Conservation (phyloP, 1,284 basidiomycete species). For the Entoloma clypeatum region DNA sequence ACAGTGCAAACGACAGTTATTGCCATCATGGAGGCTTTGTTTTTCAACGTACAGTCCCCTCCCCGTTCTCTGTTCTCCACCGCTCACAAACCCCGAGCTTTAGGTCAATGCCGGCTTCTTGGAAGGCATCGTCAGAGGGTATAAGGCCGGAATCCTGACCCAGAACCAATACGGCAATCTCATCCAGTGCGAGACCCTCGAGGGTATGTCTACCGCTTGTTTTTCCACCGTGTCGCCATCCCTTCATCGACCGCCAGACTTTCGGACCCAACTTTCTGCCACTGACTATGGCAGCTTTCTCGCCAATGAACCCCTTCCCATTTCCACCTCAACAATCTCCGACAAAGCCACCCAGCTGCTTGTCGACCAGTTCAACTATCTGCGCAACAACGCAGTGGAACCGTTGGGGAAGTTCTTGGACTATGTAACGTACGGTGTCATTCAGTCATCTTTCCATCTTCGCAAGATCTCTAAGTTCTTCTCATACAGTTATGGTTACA, state of each 20-base stretch:
- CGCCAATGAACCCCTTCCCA: slow-evolving; percentile 92
- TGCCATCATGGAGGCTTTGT: slow-evolving; percentile 71
- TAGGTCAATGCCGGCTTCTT: slow-evolving; percentile 83
- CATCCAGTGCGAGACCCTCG: slow-evolving; percentile 96
- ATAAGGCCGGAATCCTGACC: slow-evolving; percentile 89
- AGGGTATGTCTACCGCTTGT: slow-evolving; percentile 56
- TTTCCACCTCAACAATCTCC: slow-evolving; percentile 92
- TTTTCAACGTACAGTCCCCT: slow-evolving; percentile 68
- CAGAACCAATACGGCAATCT: slow-evolving; percentile 91
- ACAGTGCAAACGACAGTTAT: slow-evolving; percentile 6
- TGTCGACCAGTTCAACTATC: slow-evolving; percentile 96
- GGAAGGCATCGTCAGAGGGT: slow-evolving; percentile 92
- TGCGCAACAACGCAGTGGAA: slow-evolving; percentile 88
- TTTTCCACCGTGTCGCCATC: neutral
- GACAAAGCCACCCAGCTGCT: slow-evolving; percentile 95
- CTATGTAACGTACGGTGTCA: slow-evolving; percentile 84
- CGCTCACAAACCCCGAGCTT: slow-evolving; percentile 17
- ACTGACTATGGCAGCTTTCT: slow-evolving; percentile 99
- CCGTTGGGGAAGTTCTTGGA: slow-evolving; percentile 93
- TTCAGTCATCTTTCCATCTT: slow-evolving; percentile 9
- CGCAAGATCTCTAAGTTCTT: slow-evolving; percentile 6
- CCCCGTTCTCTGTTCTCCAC: slow-evolving; percentile 3
- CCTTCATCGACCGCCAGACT: slow-evolving; percentile 52
- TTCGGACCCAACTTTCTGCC: slow-evolving; percentile 88
- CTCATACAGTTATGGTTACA: slow-evolving; percentile 82